A percentile compares a stretch with the other conserved stretches of the same genome.
phyloP scores from a whole-genome alignment of 441 rosid species.

The Mallotus repandus region DNA sequence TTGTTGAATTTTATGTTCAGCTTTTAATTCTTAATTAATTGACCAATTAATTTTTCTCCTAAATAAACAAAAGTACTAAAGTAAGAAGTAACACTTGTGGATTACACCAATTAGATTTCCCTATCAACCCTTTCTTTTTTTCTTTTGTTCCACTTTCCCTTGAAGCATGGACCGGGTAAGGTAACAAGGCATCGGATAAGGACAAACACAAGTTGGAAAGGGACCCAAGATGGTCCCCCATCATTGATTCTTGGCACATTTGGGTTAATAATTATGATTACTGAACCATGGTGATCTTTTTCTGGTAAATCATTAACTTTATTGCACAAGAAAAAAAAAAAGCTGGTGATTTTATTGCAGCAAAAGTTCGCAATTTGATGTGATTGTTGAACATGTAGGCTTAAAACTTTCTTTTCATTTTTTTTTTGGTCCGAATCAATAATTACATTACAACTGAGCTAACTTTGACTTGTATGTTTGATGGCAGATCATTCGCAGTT shows the following conservation, averaged over 20 bases:
- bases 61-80: too few species aligned
- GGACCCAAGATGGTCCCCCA: constrained; percentile 16
- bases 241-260: neutral
- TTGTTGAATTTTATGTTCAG: neutral
- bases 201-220: neutral
- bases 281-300: too few species aligned
- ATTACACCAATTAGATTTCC: neutral
- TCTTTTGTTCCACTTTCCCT: neutral
- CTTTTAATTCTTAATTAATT: neutral
- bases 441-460: neutral
- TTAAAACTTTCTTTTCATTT: too few species aligned
- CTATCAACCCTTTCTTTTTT: neutral
- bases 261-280: too few species aligned
- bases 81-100: neutral
- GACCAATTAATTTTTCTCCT: neutral
- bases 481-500: constrained; percentile 76
- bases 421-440: too few species aligned
- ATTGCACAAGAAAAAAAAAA: too few species aligned
- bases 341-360: too few species aligned
- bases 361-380: too few species aligned
- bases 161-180: neutral
- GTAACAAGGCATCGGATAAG: constrained; percentile 22
- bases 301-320: too few species aligned
- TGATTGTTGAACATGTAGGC: too few species aligned
- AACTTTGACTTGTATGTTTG: neutral